Percentiles rank a stretch among this genome's conserved stretches.
phyloP scores from a whole-genome alignment of 2,329 filamentous ascomycete genomes.

The Ramularia endophylla region DNA sequence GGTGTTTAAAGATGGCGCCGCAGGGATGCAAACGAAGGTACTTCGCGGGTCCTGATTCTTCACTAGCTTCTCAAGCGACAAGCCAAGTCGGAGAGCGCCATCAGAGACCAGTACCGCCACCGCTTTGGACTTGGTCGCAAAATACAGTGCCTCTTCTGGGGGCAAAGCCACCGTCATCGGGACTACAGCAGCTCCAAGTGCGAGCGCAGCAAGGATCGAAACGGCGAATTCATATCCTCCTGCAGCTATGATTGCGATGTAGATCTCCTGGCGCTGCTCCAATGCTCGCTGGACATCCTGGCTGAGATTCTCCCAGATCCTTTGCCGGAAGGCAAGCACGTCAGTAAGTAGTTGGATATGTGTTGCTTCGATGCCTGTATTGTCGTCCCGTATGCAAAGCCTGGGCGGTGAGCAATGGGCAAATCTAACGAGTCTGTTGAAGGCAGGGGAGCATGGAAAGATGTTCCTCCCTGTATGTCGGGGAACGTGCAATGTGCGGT shows the following conservation, averaged over 20 bases:
- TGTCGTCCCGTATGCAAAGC: conserved; percentile 37
- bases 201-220: conserved; percentile 43
- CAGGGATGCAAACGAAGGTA: conserved; percentile 33
- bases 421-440: conserved; percentile 37
- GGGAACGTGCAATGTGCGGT: conserved; percentile 22
- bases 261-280: conserved; percentile 35
- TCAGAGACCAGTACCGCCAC: conserved; percentile 36
- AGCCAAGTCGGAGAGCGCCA: conserved; percentile 26
- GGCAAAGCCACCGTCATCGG: conserved; percentile 40
- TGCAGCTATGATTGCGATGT: conserved; percentile 41
- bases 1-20: conserved; percentile 31
- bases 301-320: conserved; percentile 30
- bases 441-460: conserved; percentile 32
- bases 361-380: conserved; percentile 32
- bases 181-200: conserved; percentile 43
- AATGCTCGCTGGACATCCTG: conserved; percentile 25
- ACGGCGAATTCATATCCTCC: conserved; percentile 46
- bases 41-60: conserved; percentile 21
- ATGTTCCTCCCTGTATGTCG: conserved; percentile 16
- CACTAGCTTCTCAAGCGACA: conserved; percentile 26
- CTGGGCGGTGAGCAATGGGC: conserved; percentile 32
- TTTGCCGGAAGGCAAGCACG: conserved; percentile 38
- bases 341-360: conserved; percentile 42
- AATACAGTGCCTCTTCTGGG: conserved; percentile 42
- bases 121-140: conserved; percentile 36